Evolutionary conservation across 768 basidiomycete species (phyloP), one percentile per base, ranked within the genome.

Genomic region (Boletus pseudopeckii): DNA sequence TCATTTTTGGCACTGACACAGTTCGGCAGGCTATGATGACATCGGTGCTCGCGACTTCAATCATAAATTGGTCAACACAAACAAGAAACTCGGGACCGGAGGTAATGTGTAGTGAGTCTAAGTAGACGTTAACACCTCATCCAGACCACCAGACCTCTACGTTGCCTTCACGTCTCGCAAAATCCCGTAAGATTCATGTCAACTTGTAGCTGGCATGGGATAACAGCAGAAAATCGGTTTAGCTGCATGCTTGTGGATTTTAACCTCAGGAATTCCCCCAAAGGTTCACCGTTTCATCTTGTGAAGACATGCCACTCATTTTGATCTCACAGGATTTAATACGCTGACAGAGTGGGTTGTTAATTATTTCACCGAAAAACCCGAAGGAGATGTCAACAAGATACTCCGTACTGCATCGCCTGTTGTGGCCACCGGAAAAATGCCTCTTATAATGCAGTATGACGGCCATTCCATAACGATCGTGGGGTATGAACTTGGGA

Each of bases 381-480:
- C 41, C 53, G 64, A 72, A 3, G 64, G 63, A 34, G 77, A 77
- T 30, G 68, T 82, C 37, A 78, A 83, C 46, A 80, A 86, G 41
- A 76, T 74, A 14, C 73, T 90, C 53, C 75, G 74, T 41, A 71
- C 69, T 1, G 77, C 78, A 2, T 72, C 76, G 0, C 76, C 84
- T 5, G 76, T 94, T 8, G 60, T 75, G 10, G 66, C 75, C 26
- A 86, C 88, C 0, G 69, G 80, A 20, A 83, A 79, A 60, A 85
- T 92, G 81, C 93, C 93, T 9, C 64, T 97, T 30, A 85, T 96
- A 40, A 73, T 96, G 46, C 86, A 96, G 74, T 84, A 90, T 63
- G 67, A 77, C 7, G 91, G 92, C 0, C 93, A 97, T 72, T 97
- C 93, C n/a, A 72, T 88, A 24, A 86, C 87, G 5, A 83, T 97